These are phyloP conservation scores for Cordyceps tenuipes DNA, from an alignment of 2,329 filamentous ascomycete genomes.

Conservation along the genomic window DNA sequence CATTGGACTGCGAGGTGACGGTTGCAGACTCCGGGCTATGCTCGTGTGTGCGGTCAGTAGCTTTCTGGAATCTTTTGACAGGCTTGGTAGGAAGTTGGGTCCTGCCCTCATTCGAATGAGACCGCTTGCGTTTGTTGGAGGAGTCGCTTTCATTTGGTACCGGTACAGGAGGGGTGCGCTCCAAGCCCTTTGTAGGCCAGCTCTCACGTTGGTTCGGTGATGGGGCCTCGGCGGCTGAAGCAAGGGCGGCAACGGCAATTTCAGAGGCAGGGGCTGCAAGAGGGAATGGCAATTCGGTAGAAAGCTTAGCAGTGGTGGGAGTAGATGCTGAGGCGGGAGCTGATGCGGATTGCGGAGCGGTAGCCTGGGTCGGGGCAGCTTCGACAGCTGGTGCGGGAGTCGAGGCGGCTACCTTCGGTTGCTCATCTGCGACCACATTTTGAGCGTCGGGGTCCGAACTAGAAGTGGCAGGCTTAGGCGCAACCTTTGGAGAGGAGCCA, in stretches of 20 bases:
- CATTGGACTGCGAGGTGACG: slow-evolving; percentile 30
- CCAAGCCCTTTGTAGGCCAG: slow-evolving; percentile 33
- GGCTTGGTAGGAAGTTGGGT: slow-evolving; percentile 22
- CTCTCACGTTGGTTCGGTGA: slow-evolving; percentile 28
- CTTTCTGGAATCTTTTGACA: slow-evolving; percentile 21
- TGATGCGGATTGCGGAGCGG: neutral
- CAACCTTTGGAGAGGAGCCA: slow-evolving; percentile 36
- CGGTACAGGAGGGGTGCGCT: slow-evolving; percentile 33
- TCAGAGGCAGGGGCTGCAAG: neutral
- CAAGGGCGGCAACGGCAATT: slow-evolving; percentile 13
- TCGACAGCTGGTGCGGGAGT: neutral
- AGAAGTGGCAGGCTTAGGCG: neutral
- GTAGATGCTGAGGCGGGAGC: slow-evolving; percentile 16
- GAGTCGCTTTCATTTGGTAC: slow-evolving; percentile 37
- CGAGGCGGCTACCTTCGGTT: neutral
- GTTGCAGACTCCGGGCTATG: slow-evolving; percentile 33
- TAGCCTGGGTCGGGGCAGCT: neutral
- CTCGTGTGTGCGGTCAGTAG: slow-evolving; percentile 18
- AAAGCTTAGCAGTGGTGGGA: slow-evolving; percentile 12
- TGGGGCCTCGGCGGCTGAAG: slow-evolving; percentile 17
- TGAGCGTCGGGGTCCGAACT: neutral
- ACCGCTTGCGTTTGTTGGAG: slow-evolving; percentile 61
- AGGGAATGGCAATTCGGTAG: neutral
- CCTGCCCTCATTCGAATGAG: slow-evolving; percentile 48
- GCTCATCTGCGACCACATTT: neutral